A percentile compares a stretch with the other conserved stretches of the same genome.
Evolutionary conservation across 352 stramenopile genomes (phyloP).

Genomic region (Chrysophaeum taylorii): DNA sequence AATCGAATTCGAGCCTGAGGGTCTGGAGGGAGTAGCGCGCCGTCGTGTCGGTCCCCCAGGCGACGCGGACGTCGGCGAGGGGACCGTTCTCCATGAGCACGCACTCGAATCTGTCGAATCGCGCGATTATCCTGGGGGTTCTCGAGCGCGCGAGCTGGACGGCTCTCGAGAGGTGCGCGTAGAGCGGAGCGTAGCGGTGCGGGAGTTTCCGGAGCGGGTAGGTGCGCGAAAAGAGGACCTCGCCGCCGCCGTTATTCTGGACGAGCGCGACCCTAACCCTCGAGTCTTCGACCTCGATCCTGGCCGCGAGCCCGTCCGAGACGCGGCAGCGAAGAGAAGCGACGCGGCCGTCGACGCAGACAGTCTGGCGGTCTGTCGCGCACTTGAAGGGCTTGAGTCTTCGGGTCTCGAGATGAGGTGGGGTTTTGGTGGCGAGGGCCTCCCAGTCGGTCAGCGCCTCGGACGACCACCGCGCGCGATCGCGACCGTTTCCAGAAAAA

Average conservation of each 20-base stretch:
- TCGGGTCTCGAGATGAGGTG: too few relatives aligned
- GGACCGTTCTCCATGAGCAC: not conserved
- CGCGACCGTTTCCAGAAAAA: too few relatives aligned
- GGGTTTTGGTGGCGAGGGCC: too few relatives aligned
- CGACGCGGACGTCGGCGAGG: not conserved
- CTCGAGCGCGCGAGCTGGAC: not conserved
- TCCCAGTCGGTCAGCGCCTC: too few relatives aligned
- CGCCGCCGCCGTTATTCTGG: not conserved
- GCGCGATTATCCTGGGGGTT: not conserved
- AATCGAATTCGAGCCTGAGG: not conserved
- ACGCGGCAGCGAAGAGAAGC: too few relatives aligned
- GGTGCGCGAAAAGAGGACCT: not conserved
- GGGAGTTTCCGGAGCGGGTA: too few relatives aligned
- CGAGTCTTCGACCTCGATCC: not conserved
- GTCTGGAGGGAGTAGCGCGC: conserved; percentile 8
- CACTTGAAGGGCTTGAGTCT: too few relatives aligned
- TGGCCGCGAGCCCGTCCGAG: not conserved
- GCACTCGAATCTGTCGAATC: not conserved
- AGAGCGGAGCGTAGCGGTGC: not conserved
- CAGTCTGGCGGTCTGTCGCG: too few relatives aligned
- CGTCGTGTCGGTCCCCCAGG: not conserved
- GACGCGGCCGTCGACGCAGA: too few relatives aligned
- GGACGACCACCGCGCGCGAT: too few relatives aligned
- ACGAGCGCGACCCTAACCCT: not conserved
- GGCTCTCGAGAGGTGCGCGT: not conserved